Conservation (phyloP, 2,329 filamentous ascomycete species). For the Fusarium caatingaense region DNA sequence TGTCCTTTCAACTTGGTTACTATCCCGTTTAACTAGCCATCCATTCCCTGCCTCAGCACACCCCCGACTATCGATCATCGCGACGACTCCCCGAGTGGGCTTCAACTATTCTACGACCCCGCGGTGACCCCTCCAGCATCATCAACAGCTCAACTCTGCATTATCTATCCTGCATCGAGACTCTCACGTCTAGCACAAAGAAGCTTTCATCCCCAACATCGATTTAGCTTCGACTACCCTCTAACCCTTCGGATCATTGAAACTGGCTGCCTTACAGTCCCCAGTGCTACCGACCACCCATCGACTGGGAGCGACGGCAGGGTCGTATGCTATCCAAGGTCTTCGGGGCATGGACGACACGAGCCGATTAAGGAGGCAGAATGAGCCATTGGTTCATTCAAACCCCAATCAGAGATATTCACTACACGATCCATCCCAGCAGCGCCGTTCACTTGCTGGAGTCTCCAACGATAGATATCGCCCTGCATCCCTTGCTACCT, state of each 20-base stretch:
- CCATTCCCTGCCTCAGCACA: conserved; percentile 43
- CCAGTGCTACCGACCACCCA: conserved; percentile 65
- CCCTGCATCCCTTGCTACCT: conserved; percentile 61
- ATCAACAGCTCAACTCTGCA: conserved; percentile 20
- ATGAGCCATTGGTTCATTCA: conserved; percentile 76
- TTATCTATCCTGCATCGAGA: conserved; percentile 14
- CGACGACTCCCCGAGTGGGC: conserved; percentile 40
- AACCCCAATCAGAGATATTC: conserved; percentile 66
- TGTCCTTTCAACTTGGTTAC: conserved; percentile 43
- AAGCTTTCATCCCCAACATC: conserved; percentile 3
- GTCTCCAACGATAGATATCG: conserved; percentile 58
- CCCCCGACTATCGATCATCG: conserved; percentile 44
- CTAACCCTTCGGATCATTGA: conserved; percentile 26
- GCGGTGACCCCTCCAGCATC: conserved; percentile 44
- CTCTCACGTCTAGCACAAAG: neutral
- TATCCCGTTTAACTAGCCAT: conserved; percentile 43
- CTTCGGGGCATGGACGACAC: conserved; percentile 82
- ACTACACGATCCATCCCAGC: conserved; percentile 61
- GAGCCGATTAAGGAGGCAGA: conserved; percentile 78
- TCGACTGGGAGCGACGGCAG: conserved; percentile 70
- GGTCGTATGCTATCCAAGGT: conserved; percentile 63
- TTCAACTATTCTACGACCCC: conserved; percentile 41
- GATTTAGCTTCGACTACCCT: conserved; percentile 22
- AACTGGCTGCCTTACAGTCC: conserved; percentile 44
- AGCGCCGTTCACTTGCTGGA: conserved; percentile 52